Conservation (phyloP, 768 basidiomycete genomes). For the Mycena vitilis region DNA sequence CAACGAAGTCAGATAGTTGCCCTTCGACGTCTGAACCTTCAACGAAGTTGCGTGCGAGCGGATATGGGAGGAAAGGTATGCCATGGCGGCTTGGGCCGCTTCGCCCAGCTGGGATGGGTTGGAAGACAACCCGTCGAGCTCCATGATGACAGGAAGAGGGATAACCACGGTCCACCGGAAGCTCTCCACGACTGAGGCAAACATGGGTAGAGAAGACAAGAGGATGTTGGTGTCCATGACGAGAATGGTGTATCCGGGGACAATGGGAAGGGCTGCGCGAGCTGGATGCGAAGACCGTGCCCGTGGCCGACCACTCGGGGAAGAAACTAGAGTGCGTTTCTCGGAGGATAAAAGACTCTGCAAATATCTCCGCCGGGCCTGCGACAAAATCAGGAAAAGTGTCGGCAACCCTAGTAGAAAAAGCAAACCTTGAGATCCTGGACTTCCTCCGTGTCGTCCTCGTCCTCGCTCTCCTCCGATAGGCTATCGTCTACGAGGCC, state of each 20-base stretch:
- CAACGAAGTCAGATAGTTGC: slow-evolving; percentile 90
- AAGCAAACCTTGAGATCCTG: slow-evolving; percentile 80
- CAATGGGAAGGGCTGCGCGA: slow-evolving; percentile 63
- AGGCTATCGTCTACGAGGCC: slow-evolving; percentile 56
- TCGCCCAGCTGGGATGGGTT: slow-evolving; percentile 75
- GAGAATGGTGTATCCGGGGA: slow-evolving; percentile 90
- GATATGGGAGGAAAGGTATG: slow-evolving; percentile 81
- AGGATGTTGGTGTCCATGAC: slow-evolving; percentile 97
- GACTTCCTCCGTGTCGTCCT: slow-evolving; percentile 78
- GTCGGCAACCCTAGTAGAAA: slow-evolving; percentile 14
- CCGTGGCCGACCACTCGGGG: slow-evolving; percentile 41
- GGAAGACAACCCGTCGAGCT: slow-evolving; percentile 89
- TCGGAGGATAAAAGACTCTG: slow-evolving; percentile 70
- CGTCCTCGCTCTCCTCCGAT: slow-evolving; percentile 65
- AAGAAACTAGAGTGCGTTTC: slow-evolving; percentile 46
- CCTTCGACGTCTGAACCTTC: slow-evolving; percentile 95
- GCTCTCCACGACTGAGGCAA: slow-evolving; percentile 83
- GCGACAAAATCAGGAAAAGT: slow-evolving; percentile 32
- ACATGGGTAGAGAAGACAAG: slow-evolving; percentile 80
- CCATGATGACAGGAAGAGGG: slow-evolving; percentile 95
- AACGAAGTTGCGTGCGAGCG: slow-evolving; percentile 80
- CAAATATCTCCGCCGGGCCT: slow-evolving; percentile 83
- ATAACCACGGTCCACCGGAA: slow-evolving; percentile 89
- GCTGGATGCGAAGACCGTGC: slow-evolving; percentile 45
- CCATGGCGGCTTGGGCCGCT: slow-evolving; percentile 77